phyloP scores from a whole-genome alignment of 1,284 basidiomycete species.

The Ustilago cynodontis region DNA sequence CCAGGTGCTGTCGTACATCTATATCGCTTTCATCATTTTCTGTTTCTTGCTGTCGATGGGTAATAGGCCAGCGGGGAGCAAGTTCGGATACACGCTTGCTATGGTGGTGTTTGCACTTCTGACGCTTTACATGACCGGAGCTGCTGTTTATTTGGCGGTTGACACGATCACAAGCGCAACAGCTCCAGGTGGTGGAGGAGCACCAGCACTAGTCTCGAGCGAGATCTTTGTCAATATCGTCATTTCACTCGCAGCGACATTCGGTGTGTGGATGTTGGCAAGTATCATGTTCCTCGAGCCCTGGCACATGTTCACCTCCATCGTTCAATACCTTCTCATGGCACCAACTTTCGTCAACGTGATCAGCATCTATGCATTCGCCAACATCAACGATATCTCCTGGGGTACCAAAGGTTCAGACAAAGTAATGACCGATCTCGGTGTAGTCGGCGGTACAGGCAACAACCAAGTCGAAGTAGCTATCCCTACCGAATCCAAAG shows the following conservation, averaged over 20 bases:
- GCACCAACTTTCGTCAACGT: constrained; percentile 68
- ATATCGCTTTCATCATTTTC: constrained; percentile 68
- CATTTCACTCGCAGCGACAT: constrained; percentile 66
- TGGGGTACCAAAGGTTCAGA: constrained; percentile 70
- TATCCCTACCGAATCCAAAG: constrained; percentile 65
- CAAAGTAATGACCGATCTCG: constrained; percentile 62
- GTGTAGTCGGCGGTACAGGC: constrained; percentile 49
- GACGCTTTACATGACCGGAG: constrained; percentile 65
- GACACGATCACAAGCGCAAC: constrained; percentile 53
- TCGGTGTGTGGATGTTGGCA: constrained; percentile 65
- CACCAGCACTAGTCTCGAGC: constrained; percentile 49
- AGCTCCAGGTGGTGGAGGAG: constrained; percentile 27
- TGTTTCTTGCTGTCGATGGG: constrained; percentile 69
- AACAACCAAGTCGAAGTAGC: constrained; percentile 63
- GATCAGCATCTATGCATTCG: constrained; percentile 68
- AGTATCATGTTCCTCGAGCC: constrained; percentile 67
- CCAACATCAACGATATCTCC: constrained; percentile 65
- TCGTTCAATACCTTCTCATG: constrained; percentile 67
- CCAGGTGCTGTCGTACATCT: constrained; percentile 65
- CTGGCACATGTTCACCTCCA: constrained; percentile 67
- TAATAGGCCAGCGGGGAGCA: constrained; percentile 66
- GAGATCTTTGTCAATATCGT: constrained; percentile 66
- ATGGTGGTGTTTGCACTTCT: constrained; percentile 67
- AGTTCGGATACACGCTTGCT: constrained; percentile 60
- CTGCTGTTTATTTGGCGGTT: constrained; percentile 64